Evolutionary conservation across 2,329 filamentous ascomycete species (phyloP).

Genomic region (Epicoccum sorghinum): DNA sequence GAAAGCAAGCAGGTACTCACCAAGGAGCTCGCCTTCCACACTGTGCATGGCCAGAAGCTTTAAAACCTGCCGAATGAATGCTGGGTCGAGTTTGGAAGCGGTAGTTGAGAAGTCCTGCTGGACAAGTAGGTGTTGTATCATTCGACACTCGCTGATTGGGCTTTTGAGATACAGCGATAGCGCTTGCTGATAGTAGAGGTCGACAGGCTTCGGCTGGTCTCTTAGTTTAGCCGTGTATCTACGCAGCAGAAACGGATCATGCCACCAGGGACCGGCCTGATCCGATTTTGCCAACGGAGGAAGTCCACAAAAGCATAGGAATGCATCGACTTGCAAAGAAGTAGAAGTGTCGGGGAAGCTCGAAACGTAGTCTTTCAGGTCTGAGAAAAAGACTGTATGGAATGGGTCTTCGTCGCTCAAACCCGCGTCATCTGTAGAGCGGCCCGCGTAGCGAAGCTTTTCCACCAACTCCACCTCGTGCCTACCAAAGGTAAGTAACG

Average conservation of each 20-base stretch:
- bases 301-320: conserved; percentile 54
- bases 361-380: conserved; percentile 70
- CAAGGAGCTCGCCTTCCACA: conserved; percentile 56
- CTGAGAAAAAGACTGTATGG: conserved; percentile 78
- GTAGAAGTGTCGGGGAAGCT: conserved; percentile 47
- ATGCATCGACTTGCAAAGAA: conserved; percentile 68
- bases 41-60: conserved; percentile 59
- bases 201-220: not conserved
- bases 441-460: conserved; percentile 67
- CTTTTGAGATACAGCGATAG: conserved; percentile 2
- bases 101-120: conserved; percentile 28
- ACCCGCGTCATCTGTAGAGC: conserved; percentile 72
- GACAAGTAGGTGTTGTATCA: conserved; percentile 36
- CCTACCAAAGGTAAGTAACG: conserved; percentile 35
- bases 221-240: not conserved
- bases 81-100: conserved; percentile 12
- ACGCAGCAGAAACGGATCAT: conserved; percentile 51
- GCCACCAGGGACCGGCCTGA: conserved; percentile 30
- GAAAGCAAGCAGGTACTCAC: conserved; percentile 73
- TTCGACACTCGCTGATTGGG: conserved; percentile 18
- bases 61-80: conserved; percentile 51
- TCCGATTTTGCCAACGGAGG: conserved; percentile 48
- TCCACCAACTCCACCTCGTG: conserved; percentile 61
- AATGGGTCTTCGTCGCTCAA: conserved; percentile 77
- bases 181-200: not conserved